Evolutionary conservation across 2,329 filamentous ascomycete species (phyloP).

Genomic region (Alternaria viburni): DNA sequence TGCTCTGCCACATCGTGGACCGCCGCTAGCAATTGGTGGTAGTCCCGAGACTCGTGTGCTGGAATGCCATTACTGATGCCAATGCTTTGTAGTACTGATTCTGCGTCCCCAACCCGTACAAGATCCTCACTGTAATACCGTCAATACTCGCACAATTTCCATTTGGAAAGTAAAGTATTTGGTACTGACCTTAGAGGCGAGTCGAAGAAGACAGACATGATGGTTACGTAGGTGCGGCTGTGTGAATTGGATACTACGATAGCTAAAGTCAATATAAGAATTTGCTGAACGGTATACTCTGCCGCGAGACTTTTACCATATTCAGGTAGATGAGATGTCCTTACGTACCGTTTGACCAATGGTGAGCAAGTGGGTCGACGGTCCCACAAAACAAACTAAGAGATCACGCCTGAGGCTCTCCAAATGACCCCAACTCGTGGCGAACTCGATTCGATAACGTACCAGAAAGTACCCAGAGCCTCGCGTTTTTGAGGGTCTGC

Average conservation of each 20-base stretch:
- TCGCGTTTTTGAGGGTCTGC: not conserved
- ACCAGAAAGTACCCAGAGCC: not conserved
- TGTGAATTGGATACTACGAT: not conserved
- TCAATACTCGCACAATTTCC: not conserved
- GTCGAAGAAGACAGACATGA: slow-evolving; percentile 41
- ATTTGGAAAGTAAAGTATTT: not conserved
- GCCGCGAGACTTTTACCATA: not conserved
- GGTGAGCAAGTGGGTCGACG: not conserved
- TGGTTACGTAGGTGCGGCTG: not conserved
- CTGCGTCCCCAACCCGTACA: slow-evolving; percentile 31
- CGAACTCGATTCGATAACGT: not conserved
- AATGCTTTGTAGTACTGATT: slow-evolving; percentile 27
- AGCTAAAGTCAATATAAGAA: not conserved
- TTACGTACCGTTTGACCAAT: slow-evolving; percentile 22
- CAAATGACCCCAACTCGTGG: slow-evolving; percentile 28
- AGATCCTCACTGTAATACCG: slow-evolving; percentile 23
- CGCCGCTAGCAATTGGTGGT: slow-evolving; percentile 57
- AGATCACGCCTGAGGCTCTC: slow-evolving; percentile 14
- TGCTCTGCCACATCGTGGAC: slow-evolving; percentile 60
- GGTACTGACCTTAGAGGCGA: slow-evolving; percentile 28
- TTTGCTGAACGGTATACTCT: not conserved
- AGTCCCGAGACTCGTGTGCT: slow-evolving; percentile 52
- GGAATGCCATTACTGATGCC: slow-evolving; percentile 39
- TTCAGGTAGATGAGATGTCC: not conserved
- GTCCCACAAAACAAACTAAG: slow-evolving; percentile 9